Evolutionary conservation across 176 grass and related monocot genomes (phyloP), one percentile per base, ranked within the genome.

Genomic region (Bolboschoenus planiculmis): DNA sequence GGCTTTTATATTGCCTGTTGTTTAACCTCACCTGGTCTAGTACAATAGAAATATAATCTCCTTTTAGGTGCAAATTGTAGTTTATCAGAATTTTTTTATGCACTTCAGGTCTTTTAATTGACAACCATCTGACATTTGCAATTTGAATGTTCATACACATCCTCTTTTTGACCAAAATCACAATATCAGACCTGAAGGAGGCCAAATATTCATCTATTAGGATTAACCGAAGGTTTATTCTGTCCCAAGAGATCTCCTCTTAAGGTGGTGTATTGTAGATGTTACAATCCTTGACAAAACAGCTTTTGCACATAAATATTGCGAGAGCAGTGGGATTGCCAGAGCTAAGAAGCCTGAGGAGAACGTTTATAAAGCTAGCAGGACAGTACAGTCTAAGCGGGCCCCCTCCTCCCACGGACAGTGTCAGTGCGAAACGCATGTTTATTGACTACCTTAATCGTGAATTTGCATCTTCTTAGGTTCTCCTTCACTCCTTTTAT

Each of bases 371-470:
- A 74, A 97, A 92, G 65, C 58, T 97, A 63, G 84, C 92, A 55
- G 92, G 92, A 61, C 95, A 97, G 66, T 88, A 85, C 90, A 91
- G 92, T 68, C 81, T 97, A 78, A 97, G 95, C 27, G 95, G 95
- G 44, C 95, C 81, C 10, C 88, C 95, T 4, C 90, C 94, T 21
- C 92, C 92, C 27, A 94, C 90, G 36, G 95, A 97, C 44, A 87
- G 90, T 18, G 88, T 91, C 20, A 94, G 95, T 2, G 83, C 95
- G 27, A 97, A 92, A 58, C 94, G 92, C 43, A 94, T 94, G 95
- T 97, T 94, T 92, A 82, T 89, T 2, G 92, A 97, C 88, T 97
- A 97, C 77, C 86, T 94, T 51, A 97, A 97, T 85, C 80, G 92
- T 27, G 92, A 97, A 91, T 87, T 94, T 36, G 85, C 90, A 33